phyloP scores from a whole-genome alignment of 2,329 filamentous ascomycete genomes.

The Arthrobotrys sphaeroides region DNA sequence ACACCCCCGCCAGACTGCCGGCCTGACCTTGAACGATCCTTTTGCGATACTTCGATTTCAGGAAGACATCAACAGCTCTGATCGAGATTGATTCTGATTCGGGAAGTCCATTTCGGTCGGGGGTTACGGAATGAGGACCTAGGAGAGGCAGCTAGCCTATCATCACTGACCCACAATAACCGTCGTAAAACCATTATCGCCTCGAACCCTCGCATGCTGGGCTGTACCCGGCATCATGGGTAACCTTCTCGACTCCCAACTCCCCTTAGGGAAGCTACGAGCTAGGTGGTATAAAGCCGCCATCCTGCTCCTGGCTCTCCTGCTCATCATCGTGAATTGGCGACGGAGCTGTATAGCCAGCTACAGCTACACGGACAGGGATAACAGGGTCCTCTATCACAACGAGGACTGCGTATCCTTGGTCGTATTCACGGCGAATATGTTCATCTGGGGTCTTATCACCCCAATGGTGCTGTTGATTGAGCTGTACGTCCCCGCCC shows the following conservation, averaged over 20 bases:
- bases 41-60: background rate
- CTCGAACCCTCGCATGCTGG: background rate
- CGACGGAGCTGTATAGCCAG: constrained; percentile 47
- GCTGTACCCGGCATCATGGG: background rate
- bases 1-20: background rate
- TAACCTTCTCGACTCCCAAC: background rate
- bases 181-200: background rate
- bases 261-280: constrained; percentile 22
- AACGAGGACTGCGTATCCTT: constrained; percentile 36
- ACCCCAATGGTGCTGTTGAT: constrained; percentile 34
- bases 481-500: constrained; percentile 15
- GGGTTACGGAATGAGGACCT: background rate
- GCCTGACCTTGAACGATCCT: background rate
- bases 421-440: constrained; percentile 34
- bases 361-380: constrained; percentile 37
- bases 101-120: background rate
- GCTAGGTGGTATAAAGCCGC: constrained; percentile 39
- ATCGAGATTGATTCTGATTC: background rate
- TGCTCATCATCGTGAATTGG: constrained; percentile 37
- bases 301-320: constrained; percentile 20
- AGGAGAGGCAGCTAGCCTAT: too few species aligned
- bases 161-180: background rate
- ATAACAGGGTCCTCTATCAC: constrained; percentile 27
- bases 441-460: constrained; percentile 49
- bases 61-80: background rate